phyloP scores from a whole-genome alignment of 305 asterid species.

The Plantago lanceolata region DNA sequence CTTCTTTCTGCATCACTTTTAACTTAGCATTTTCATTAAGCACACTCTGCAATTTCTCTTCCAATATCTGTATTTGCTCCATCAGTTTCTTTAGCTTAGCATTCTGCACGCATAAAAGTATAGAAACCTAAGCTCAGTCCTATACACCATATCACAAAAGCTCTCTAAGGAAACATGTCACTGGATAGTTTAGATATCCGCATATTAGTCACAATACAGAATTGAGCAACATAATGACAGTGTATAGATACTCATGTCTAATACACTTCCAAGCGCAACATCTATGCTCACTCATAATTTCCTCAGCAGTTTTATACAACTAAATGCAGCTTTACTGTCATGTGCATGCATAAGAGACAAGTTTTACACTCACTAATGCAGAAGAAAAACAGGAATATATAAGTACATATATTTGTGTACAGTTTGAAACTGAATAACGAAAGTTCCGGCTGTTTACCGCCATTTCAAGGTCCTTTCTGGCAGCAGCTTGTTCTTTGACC shows the following conservation, averaged over 20 bases:
- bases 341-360: not conserved
- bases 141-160: slow-evolving; percentile 8
- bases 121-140: slow-evolving; percentile 21
- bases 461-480: slow-evolving; percentile 69
- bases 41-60: slow-evolving; percentile 83
- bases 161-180: slow-evolving; percentile 7
- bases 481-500: slow-evolving; percentile 90
- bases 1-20: slow-evolving; percentile 86
- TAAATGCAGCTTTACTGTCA: not conserved
- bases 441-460: slow-evolving; percentile 47
- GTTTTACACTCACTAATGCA: not conserved
- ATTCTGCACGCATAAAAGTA: slow-evolving; percentile 46
- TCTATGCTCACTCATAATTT: slow-evolving; percentile 3
- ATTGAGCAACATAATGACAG: too few relatives aligned
- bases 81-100: slow-evolving; percentile 76
- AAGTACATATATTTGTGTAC: too few relatives aligned
- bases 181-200: slow-evolving; percentile 17
- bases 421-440: not conserved
- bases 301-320: slow-evolving; percentile 13
- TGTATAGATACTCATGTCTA: not conserved
- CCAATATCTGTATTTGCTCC: slow-evolving; percentile 59
- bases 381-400: not conserved
- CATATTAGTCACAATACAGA: too few relatives aligned
- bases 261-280: slow-evolving; percentile 1
- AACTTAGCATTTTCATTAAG: slow-evolving; percentile 83